Base-by-base conservation (phyloP, 2,329 filamentous ascomycete species). In the Hypomyces perniciosus region DNA sequence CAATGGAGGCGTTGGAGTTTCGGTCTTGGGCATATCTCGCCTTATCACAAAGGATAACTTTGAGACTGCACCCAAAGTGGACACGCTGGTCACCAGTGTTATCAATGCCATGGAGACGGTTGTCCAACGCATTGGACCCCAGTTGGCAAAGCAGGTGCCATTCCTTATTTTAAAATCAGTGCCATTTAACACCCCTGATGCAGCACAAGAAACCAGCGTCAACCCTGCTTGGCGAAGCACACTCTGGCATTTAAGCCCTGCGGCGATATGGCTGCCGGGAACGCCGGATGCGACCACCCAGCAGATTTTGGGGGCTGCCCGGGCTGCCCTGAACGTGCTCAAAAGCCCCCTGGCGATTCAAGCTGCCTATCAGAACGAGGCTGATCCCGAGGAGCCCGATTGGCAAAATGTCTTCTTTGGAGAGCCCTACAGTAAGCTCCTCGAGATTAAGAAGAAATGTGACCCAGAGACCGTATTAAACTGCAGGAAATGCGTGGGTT, bases 331-430 rank as follows among this genome's bases (percentile, higher is more conserved):
- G 26, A 38, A 48, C 13, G 20, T 38, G 4, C 13, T 50, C 13
- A 50, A 50, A 29, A 28, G 10, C 13, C 26, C 41, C 8, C 28
- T 50, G 8, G 20, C 12, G 12, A 28, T 50, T 3, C 48, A 50
- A 12, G 48, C 48, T 2, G 64, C 72, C 4, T 79, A 79, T 55
- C 59, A 75, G 57, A 79, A 77, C 53, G 78, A 82, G 64, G 72
- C 68, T 5, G 73, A 80, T 58, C 70, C 74, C 38, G 65, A 68
- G 51, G 68, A 78, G 57, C 69, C 69, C 1, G 56, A 72, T 48
- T 79, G 68, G 58, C 64, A 75, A 56, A 57, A 69, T 37, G 64
- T 61, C 2, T 78, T 78, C 63, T 79, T 70, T 56, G 76, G 76
- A 1, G 52, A 39, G 4, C 75, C 75, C 42, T 79, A 77, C 54